A percentile compares a stretch with the other conserved stretches of the same genome.
These are phyloP conservation scores for Gnaphalium uliginosum DNA, from an alignment of 129 eudicot genomes.

Conservation along the genomic window DNA sequence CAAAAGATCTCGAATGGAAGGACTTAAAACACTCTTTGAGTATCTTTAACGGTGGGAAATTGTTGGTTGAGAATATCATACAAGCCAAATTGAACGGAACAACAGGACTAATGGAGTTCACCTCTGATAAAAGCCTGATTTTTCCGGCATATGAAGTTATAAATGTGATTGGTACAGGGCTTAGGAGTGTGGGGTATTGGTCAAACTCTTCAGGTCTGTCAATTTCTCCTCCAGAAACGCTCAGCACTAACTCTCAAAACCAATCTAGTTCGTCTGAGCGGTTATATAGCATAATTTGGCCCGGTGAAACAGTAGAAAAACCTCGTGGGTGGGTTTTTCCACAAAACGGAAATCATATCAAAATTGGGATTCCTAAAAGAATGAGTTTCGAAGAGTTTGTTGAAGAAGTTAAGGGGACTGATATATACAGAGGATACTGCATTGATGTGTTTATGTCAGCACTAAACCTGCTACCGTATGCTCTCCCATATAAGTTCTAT, in stretches of 20 bases:
- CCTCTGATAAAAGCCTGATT: constrained; percentile 38
- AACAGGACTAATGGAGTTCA: constrained; percentile 50
- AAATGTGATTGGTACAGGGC: constrained; percentile 66
- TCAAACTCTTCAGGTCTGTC: constrained; percentile 61
- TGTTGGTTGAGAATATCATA: constrained; percentile 39
- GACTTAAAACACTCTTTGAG: constrained; percentile 34
- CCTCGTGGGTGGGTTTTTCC: constrained; percentile 89
- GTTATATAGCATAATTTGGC: constrained; percentile 53
- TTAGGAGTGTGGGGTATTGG: constrained; percentile 58
- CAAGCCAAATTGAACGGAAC: constrained; percentile 49
- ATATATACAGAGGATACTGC: constrained; percentile 55
- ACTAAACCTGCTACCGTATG: constrained; percentile 59
- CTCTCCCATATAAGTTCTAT: constrained; percentile 53
- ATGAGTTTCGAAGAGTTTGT: constrained; percentile 60
- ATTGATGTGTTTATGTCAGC: constrained; percentile 73
- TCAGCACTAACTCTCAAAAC: constrained; percentile 20
- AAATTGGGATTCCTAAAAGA: constrained; percentile 58
- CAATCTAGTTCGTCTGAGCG: constrained; percentile 38
- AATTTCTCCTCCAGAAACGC: constrained; percentile 45
- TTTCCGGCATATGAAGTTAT: constrained; percentile 64
- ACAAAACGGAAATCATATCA: constrained; percentile 48
- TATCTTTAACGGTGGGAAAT: constrained; percentile 53
- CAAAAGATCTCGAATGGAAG: constrained; percentile 33
- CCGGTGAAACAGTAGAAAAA: constrained; percentile 49
- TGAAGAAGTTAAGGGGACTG: constrained; percentile 28